phyloP scores from a whole-genome alignment of 768 basidiomycete genomes.

The Tricholoma sp. region DNA sequence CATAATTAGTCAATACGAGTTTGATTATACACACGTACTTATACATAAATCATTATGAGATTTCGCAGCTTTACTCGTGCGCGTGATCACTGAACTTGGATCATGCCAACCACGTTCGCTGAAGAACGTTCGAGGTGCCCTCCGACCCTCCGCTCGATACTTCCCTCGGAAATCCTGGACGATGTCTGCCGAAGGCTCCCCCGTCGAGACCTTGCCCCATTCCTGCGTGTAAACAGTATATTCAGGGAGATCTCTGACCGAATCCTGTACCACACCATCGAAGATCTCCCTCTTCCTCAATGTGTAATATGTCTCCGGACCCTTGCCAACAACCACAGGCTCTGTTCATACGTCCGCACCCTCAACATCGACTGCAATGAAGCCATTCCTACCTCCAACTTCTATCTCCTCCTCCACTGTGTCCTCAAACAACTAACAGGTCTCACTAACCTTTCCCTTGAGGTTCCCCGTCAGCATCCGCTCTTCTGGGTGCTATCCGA shows the following conservation, averaged over 20 bases:
- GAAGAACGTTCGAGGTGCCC: not conserved
- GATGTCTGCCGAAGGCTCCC: slow-evolving; percentile 20
- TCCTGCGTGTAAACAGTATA: slow-evolving; percentile 21
- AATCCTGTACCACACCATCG: slow-evolving; percentile 30
- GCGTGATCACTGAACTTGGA: no score
- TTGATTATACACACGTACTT: not conserved
- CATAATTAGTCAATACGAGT: not conserved
- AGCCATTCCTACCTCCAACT: slow-evolving; percentile 37
- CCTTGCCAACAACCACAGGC: slow-evolving; percentile 31
- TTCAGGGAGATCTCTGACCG: slow-evolving; percentile 25
- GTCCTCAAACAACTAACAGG: slow-evolving; percentile 33
- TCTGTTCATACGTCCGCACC: slow-evolving; percentile 37
- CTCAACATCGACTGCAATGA: slow-evolving; percentile 41
- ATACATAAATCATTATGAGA: not conserved
- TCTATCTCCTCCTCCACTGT: slow-evolving; percentile 44
- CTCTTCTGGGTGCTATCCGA: slow-evolving; percentile 46
- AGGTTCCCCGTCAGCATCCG: slow-evolving; percentile 37
- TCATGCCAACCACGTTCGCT: no score
- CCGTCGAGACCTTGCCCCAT: slow-evolving; percentile 15
- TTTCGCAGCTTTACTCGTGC: no score
- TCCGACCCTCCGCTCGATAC: slow-evolving; percentile 4
- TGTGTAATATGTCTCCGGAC: slow-evolving; percentile 34
- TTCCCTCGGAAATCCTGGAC: slow-evolving; percentile 33
- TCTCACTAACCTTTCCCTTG: slow-evolving; percentile 43
- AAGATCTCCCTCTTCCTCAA: slow-evolving; percentile 23